Evolutionary conservation across 148 eudicot species (phyloP).

Genomic region (Bassia scoparia): DNA sequence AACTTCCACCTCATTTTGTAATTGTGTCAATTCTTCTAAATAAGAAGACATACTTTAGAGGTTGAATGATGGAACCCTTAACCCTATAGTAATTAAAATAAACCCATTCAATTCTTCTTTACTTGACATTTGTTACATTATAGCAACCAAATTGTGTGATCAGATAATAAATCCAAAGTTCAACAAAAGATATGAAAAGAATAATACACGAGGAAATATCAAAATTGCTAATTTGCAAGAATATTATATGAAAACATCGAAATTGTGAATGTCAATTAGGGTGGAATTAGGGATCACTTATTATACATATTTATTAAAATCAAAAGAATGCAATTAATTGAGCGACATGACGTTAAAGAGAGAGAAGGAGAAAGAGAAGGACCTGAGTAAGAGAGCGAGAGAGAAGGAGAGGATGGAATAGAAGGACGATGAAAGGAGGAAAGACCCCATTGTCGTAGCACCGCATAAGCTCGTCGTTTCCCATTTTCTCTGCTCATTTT

Average conservation of each 20-base stretch:
- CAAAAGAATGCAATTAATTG: background rate
- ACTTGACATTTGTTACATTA: background rate
- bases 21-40: background rate
- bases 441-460: conserved; percentile 16
- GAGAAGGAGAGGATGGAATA: background rate
- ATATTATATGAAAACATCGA: background rate
- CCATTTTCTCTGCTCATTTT: background rate
- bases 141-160: background rate
- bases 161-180: background rate
- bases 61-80: too few species aligned
- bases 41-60: background rate
- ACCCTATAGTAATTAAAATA: too few species aligned
- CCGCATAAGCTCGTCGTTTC: conserved; percentile 19
- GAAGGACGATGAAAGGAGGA: conserved; percentile 6
- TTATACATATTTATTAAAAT: background rate
- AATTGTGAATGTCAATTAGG: background rate
- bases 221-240: background rate
- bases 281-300: background rate
- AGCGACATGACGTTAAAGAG: background rate
- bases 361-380: background rate
- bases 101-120: background rate
- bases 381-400: conserved; percentile 12
- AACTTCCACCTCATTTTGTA: background rate
- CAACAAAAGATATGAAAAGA: background rate
- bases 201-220: too few species aligned